A percentile compares a stretch with the other conserved stretches of the same genome.
Conservation (phyloP, 345 rosid genomes). For the Syzygium oleosum region DNA sequence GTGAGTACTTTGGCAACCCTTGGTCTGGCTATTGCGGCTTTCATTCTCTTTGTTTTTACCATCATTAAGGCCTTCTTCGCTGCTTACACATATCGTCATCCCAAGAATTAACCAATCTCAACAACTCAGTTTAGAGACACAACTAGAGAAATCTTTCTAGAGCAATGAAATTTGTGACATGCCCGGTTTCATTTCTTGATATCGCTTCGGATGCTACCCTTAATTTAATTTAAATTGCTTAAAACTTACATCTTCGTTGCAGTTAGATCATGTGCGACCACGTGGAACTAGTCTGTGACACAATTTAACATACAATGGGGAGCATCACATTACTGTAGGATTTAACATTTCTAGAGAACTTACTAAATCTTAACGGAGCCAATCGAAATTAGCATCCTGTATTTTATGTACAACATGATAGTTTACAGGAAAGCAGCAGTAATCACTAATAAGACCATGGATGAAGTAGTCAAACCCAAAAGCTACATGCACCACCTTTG, state of each 20-base stretch:
- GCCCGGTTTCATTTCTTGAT: not conserved
- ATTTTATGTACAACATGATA: not conserved
- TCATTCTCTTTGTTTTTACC: not conserved
- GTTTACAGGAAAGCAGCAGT: not conserved
- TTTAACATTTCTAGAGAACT: not conserved
- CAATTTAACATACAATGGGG: too few relatives aligned
- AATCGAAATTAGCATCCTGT: too few relatives aligned
- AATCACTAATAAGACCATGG: too few relatives aligned
- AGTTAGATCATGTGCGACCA: not conserved
- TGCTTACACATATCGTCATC: too few relatives aligned
- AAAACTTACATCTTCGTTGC: too few relatives aligned
- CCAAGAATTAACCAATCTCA: not conserved
- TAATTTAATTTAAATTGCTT: too few relatives aligned
- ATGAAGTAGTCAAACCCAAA: too few relatives aligned
- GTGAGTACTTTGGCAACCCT: not conserved
- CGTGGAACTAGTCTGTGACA: not conserved
- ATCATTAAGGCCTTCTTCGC: not conserved
- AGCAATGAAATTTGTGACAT: not conserved
- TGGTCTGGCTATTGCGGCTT: not conserved
- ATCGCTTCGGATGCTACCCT: not conserved
- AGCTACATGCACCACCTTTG: too few relatives aligned
- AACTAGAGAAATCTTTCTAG: too few relatives aligned
- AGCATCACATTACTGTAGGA: not conserved
- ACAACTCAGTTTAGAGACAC: not conserved
- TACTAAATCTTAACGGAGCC: not conserved